Evolutionary conservation across 148 eudicot species (phyloP).

Genomic region (Chenopodium suecicum): DNA sequence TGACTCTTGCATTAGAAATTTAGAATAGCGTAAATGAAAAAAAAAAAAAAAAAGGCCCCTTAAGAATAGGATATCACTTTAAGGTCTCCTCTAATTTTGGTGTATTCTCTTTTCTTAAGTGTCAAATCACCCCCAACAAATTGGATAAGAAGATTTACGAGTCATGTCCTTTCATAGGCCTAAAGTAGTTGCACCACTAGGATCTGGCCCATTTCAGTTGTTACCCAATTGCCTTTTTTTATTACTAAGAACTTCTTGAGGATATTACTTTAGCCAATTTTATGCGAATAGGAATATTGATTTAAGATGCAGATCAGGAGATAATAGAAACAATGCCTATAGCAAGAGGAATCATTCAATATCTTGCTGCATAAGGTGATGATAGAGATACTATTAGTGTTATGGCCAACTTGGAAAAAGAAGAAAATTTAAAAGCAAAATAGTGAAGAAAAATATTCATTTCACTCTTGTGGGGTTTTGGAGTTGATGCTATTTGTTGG

Average conservation of each 20-base stretch:
- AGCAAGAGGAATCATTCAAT: slow-evolving; percentile 28
- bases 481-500: slow-evolving; percentile 32
- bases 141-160: slow-evolving; percentile 17
- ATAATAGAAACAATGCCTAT: slow-evolving; percentile 19
- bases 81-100: neutral
- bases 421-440: neutral
- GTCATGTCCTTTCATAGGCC: neutral
- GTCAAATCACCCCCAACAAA: slow-evolving; percentile 22
- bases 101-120: slow-evolving; percentile 4
- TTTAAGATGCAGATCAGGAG: slow-evolving; percentile 21
- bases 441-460: slow-evolving; percentile 22
- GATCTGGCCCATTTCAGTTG: slow-evolving; percentile 16
- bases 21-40: no score
- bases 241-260: neutral
- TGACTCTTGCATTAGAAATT: neutral
- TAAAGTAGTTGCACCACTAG: neutral
- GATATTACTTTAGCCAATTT: slow-evolving; percentile 3
- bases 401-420: slow-evolving; percentile 22
- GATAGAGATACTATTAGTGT: slow-evolving; percentile 26
- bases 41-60: neutral
- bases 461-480: slow-evolving; percentile 16
- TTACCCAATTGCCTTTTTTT: slow-evolving; percentile 1
- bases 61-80: slow-evolving; percentile 12
- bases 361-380: slow-evolving; percentile 28
- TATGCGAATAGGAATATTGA: slow-evolving; percentile 14